Base-by-base conservation (phyloP, 208 protist genomes). In the Porcisia hertigi region DNA sequence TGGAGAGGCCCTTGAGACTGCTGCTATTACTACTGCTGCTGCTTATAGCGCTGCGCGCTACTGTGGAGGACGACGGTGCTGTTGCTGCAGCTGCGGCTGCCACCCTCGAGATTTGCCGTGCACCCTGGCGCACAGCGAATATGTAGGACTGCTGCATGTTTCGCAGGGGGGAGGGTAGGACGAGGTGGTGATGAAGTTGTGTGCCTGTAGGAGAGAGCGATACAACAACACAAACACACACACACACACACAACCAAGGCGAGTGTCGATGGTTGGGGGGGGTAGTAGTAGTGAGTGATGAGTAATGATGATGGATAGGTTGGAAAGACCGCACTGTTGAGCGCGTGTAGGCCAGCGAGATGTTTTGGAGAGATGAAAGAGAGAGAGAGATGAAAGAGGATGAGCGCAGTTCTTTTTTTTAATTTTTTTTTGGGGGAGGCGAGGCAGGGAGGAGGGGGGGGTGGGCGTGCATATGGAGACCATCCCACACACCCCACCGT, bases 81-180 rank as follows among this genome's bases (percentile, higher is more conserved):
- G 45, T 49, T 20, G 69, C 70, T 36, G 65, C 39, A 20, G 70
- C 14, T n/a, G 64, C 54, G 2, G 55, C 34, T 25, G 72, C 45
- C 39, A 75, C 53, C 39, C 52, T 43, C 18, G 62, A 25, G 23
- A 80, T 66, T 34, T 55, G 64, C 72, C 62, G 78, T 30, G 72
- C 57, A 14, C 73, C 54, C 3, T 59, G 69, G 43, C 67, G 58
- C 53, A 64, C 6, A 23, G 52, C 1, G 18, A 75, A 66, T 11
- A 39, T 30, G 65, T 39, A 23, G 9, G 36, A 16, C 18, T 54
- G 60, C 57, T 47, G 74, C 78, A 82, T 82, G 25, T 41, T 16
- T 36, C 3, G 54, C 36, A 30, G 20, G 30, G 39, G 69, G 47
- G 3, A 3, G 8, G 53, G 14, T 18, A 16, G 34, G 47, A 30